These are phyloP conservation scores for Spinacia oleracea DNA, from an alignment of 179 eudicot genomes.

Conservation along the genomic window DNA sequence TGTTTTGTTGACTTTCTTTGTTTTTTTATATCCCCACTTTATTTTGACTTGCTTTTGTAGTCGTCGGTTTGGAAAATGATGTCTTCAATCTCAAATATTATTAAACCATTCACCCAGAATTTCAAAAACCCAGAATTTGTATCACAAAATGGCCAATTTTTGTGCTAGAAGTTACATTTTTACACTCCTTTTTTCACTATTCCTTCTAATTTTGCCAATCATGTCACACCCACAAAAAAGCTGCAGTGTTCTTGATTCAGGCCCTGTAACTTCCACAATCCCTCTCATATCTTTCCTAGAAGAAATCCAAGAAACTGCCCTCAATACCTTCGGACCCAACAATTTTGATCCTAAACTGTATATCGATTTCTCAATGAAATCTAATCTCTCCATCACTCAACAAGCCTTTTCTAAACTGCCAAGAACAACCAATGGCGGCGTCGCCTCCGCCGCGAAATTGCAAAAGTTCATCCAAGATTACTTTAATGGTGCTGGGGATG, in stretches of 20 bases:
- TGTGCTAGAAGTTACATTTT: constrained; percentile 13
- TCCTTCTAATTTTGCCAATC: constrained; percentile 7
- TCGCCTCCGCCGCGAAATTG: constrained; percentile 38
- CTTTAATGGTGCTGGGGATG: constrained; percentile 62
- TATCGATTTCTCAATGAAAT: constrained; percentile 66
- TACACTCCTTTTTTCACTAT: neutral
- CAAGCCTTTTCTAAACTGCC: constrained; percentile 46
- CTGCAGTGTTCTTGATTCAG: constrained; percentile 11
- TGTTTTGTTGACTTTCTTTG: neutral
- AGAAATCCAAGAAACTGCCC: constrained; percentile 61
- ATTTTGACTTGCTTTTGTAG: constrained; percentile 21
- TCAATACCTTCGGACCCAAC: constrained; percentile 51
- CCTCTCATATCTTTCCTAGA: constrained; percentile 63
- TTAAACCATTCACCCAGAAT: neutral
- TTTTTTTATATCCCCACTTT: neutral
- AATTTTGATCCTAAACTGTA: constrained; percentile 78
- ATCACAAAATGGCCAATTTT: constrained; percentile 13
- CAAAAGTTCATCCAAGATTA: constrained; percentile 42
- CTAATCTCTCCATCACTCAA: constrained; percentile 40
- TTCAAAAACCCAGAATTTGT: neutral
- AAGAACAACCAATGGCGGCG: constrained; percentile 35
- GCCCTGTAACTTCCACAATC: constrained; percentile 49
- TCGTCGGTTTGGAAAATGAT: constrained; percentile 14
- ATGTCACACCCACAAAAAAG: constrained; percentile 31
- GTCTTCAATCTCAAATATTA: neutral